Evolutionary conservation across 495 filamentous ascomycete species (phyloP).

Genomic region (Cladorrhinum samala): DNA sequence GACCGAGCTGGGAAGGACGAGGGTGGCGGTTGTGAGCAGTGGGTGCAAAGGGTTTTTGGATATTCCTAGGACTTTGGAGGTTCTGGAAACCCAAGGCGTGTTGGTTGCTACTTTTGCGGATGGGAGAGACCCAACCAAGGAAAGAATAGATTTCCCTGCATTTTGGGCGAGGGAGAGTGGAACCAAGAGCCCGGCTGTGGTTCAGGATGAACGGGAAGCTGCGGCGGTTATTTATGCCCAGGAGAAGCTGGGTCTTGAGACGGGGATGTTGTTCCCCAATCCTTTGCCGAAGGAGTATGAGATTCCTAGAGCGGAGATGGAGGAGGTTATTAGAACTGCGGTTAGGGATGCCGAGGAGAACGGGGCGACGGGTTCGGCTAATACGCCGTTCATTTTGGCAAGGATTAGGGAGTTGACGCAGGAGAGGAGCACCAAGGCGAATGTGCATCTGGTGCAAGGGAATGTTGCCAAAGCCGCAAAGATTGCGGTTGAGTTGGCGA

Average conservation of each 20-base stretch:
- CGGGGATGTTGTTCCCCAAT: constrained; percentile 80
- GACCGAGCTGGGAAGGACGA: constrained; percentile 87
- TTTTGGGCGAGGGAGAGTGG: constrained; percentile 89
- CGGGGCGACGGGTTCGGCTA: constrained; percentile 66
- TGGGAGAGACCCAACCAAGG: constrained; percentile 46
- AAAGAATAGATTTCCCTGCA: constrained; percentile 73
- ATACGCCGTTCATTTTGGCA: constrained; percentile 80
- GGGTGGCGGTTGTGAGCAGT: constrained; percentile 79
- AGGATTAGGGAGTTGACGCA: constrained; percentile 77
- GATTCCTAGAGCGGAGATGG: constrained; percentile 68
- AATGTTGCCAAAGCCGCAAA: constrained; percentile 77
- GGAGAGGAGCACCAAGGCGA: constrained; percentile 65
- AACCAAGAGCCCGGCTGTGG: constrained; percentile 64
- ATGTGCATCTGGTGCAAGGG: constrained; percentile 67
- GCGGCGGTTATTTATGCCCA: constrained; percentile 66
- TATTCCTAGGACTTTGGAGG: constrained; percentile 84
- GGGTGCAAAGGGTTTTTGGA: constrained; percentile 96
- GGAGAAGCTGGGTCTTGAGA: constrained; percentile 57
- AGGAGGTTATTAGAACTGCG: constrained; percentile 64
- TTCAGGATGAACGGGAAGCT: constrained; percentile 71
- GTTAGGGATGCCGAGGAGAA: constrained; percentile 62
- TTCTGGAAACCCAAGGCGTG: constrained; percentile 88
- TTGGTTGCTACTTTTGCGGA: constrained; percentile 84
- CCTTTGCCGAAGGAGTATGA: constrained; percentile 68
- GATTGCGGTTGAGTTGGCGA: constrained; percentile 69